Evolutionary conservation across 441 rosid species (phyloP).

Genomic region (Corymbia calophylla): DNA sequence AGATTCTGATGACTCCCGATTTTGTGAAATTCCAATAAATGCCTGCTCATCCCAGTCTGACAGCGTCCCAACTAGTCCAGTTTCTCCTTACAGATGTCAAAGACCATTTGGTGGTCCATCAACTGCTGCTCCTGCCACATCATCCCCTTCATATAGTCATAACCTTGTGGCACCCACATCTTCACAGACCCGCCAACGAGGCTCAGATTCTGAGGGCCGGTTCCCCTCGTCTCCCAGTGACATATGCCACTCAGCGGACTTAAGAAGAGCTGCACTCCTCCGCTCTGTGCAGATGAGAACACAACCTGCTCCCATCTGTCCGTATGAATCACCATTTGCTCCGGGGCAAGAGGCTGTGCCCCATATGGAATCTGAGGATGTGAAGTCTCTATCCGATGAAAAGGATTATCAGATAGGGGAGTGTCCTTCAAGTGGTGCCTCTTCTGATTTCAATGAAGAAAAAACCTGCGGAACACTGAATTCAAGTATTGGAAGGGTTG

Average conservation of each 20-base stretch:
- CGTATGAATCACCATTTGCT: conserved; percentile 40
- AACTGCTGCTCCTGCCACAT: conserved; percentile 23
- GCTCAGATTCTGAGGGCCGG: conserved; percentile 86
- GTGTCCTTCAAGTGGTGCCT: conserved; percentile 30
- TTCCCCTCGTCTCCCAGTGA: conserved; percentile 96
- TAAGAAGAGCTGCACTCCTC: conserved; percentile 83
- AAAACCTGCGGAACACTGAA: conserved; percentile 41
- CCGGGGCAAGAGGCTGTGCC: conserved; percentile 34
- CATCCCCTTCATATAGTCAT: conserved; percentile 27
- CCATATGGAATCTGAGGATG: conserved; percentile 55
- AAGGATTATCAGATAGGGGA: conserved; percentile 51
- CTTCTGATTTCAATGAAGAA: conserved; percentile 31
- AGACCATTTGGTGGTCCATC: conserved; percentile 40
- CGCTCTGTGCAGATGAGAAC: conserved; percentile 94
- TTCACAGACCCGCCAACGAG: conserved; percentile 62
- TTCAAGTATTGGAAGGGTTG: conserved; percentile 20
- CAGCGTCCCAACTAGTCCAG: conserved; percentile 76
- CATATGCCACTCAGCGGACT: conserved; percentile 90
- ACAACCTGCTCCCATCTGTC: conserved; percentile 43
- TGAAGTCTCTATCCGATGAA: conserved; percentile 58
- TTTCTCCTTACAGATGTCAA: conserved; percentile 70
- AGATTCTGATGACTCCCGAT: conserved; percentile 72
- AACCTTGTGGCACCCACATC: conserved; percentile 12
- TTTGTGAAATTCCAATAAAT: conserved; percentile 42
- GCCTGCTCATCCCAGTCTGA: conserved; percentile 57